A percentile compares a stretch with the other conserved stretches of the same genome.
Conservation (phyloP, 441 rosid genomes). For the Jatropha multifida region DNA sequence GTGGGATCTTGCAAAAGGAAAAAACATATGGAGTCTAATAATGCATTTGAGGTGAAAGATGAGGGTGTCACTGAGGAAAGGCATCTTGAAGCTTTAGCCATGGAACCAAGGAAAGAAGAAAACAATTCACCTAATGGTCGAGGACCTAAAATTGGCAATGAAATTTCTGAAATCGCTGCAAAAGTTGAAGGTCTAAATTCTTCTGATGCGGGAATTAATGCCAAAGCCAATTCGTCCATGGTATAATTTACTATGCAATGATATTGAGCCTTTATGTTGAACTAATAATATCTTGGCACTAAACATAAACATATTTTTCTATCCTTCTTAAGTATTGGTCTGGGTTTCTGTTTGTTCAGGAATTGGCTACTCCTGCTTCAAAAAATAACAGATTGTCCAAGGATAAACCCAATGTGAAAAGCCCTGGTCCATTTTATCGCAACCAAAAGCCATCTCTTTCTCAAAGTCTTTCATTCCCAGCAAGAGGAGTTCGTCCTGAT, state of each 20-base stretch:
- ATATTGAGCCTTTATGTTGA: constrained; percentile 12
- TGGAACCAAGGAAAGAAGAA: constrained; percentile 37
- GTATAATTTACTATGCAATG: constrained; percentile 29
- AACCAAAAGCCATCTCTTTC: constrained; percentile 50
- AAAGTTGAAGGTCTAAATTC: constrained; percentile 29
- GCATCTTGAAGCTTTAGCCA: constrained; percentile 29
- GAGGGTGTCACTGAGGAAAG: constrained; percentile 29
- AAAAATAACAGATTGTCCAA: constrained; percentile 47
- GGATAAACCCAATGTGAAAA: constrained; percentile 50
- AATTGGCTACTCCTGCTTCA: constrained; percentile 27
- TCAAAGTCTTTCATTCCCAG: constrained; percentile 71
- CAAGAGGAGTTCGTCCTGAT: constrained; percentile 43
- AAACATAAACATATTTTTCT: neutral
- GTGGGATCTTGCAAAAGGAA: constrained; percentile 15
- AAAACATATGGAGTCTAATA: constrained; percentile 54
- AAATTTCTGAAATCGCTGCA: constrained; percentile 29
- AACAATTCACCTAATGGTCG: constrained; percentile 25
- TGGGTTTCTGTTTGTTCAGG: constrained; percentile 37
- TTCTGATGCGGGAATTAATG: constrained; percentile 28
- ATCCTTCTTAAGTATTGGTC: neutral
- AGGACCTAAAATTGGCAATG: constrained; percentile 23
- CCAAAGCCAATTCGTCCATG: constrained; percentile 38
- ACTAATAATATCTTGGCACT: neutral
- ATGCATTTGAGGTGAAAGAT: constrained; percentile 35
- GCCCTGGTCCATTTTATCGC: constrained; percentile 34